Percentiles rank a stretch among this genome's conserved stretches.
These are phyloP conservation scores for Davidsoniella eucalypti DNA, from an alignment of 2,329 filamentous ascomycete genomes.

Conservation along the genomic window DNA sequence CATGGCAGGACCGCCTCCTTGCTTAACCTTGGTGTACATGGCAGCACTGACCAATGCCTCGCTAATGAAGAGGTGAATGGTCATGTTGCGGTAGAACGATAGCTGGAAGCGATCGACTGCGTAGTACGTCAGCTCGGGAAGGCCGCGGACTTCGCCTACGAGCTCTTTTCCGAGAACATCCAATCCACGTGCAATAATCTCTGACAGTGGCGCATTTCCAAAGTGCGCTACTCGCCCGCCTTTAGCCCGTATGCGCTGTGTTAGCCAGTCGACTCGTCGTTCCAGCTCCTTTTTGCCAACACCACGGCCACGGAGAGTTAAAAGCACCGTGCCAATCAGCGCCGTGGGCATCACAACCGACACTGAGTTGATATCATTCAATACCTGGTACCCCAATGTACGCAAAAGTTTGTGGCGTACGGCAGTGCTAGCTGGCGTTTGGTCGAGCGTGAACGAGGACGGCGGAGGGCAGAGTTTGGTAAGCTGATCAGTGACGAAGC, in stretches of 20 bases:
- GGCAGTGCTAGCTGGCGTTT: conserved; percentile 28
- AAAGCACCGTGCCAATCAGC: conserved; percentile 78
- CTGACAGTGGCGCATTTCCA: conserved; percentile 58
- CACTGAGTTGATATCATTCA: conserved; percentile 87
- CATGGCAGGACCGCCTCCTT: conserved; percentile 65
- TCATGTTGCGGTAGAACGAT: conserved; percentile 98
- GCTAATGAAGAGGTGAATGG: conserved; percentile 91
- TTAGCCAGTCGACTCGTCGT: conserved; percentile 80
- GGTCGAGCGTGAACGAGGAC: conserved; percentile 27
- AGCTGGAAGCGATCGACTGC: conserved; percentile 93
- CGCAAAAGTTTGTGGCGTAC: conserved; percentile 59
- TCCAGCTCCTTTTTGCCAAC: conserved; percentile 77
- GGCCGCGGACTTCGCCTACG: conserved; percentile 59
- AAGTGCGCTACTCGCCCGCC: conserved; percentile 91
- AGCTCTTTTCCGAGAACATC: conserved; percentile 84
- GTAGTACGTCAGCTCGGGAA: conserved; percentile 85
- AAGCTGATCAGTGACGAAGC: conserved; percentile 66
- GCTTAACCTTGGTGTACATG: conserved; percentile 82
- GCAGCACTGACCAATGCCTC: conserved; percentile 80
- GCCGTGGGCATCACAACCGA: conserved; percentile 98
- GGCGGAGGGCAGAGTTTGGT: conserved; percentile 16
- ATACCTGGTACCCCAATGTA: conserved; percentile 78
- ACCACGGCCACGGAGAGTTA: conserved; percentile 80
- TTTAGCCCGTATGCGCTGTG: conserved; percentile 62
- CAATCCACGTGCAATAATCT: conserved; percentile 75